Base-by-base conservation (phyloP, 208 protist genomes). In the Strigomonas galati region DNA sequence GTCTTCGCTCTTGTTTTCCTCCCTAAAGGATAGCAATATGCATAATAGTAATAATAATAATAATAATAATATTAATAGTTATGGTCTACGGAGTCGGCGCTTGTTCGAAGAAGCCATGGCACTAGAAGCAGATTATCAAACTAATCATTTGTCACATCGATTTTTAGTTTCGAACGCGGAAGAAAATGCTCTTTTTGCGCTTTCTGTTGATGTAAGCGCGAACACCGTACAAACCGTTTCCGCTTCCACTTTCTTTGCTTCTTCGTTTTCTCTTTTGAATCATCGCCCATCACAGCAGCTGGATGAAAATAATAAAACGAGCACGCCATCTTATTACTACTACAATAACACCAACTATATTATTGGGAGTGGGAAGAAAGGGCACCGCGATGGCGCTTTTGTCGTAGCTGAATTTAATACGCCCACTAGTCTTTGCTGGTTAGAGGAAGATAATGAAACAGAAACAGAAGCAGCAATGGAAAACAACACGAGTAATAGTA, bases 361-460 rank as follows among this genome's bases (percentile, higher is more conserved):
- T 46, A 15, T 46, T 46, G 40, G 40, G 10, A 43, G 37, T 28
- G 35, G 58, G 23, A 49, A 26, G n/a, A 49, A 51, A 26, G 60
- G 60, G 15, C 51, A 54, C 43, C 44, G 40, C 35, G 79, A 84
- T 31, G 79, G 79, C 6, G 30, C 67, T 0, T 84, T 84, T 69
- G 37, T 53, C 37, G 51, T 55, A 15, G 73, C 73, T 1, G 71
- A 69, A 26, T 80, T 84, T 49, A 9, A 67, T 27, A 56, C 51
- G 2, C 79, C 79, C 21, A 71, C 71, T 17, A 58, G 74, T 12
- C 31, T 84, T 4, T 84, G 79, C 66, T 84, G 79, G 79, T 49
- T 54, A 24, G 28, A 68, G 0, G 62, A 71, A 14, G 57, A 58
- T 15, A 15, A 35, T 32, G 46, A 5, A 9, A 27, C 28, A 3